Conservation (phyloP, 108 stramenopile genomes). For the Pseudonitzschia delicatissima region DNA sequence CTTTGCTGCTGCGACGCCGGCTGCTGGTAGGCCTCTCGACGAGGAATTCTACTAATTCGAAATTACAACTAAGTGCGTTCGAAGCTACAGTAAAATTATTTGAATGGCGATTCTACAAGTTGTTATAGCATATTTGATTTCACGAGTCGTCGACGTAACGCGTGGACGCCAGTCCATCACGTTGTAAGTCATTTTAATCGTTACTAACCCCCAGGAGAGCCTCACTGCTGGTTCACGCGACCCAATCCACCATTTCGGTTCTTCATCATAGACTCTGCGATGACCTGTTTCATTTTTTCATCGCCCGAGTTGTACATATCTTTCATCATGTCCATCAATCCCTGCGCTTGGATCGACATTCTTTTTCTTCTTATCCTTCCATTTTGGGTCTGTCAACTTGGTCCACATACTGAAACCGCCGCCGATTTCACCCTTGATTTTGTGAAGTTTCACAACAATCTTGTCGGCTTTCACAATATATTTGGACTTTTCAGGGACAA, state of each 20-base stretch:
- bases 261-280: slow-evolving; percentile 95
- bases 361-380: slow-evolving; percentile 28
- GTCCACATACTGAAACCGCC: slow-evolving; percentile 82
- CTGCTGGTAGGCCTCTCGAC: too few species aligned
- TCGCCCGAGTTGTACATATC: slow-evolving; percentile 96
- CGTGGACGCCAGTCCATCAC: too few species aligned
- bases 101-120: too few species aligned
- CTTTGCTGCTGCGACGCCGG: too few species aligned
- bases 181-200: too few species aligned
- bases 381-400: slow-evolving; percentile 80
- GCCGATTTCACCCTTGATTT: slow-evolving; percentile 85
- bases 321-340: slow-evolving; percentile 96
- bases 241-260: slow-evolving; percentile 51
- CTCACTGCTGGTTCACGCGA: too few species aligned
- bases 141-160: too few species aligned
- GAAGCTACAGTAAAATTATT: too few species aligned
- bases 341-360: slow-evolving; percentile 59
- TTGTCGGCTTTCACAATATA: slow-evolving; percentile 87
- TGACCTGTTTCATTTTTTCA: slow-evolving; percentile 93
- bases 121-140: too few species aligned
- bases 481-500: slow-evolving; percentile 79
- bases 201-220: too few species aligned
- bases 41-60: too few species aligned
- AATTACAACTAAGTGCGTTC: too few species aligned
- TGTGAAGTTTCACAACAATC: slow-evolving; percentile 86